Conservation (phyloP, 202 grass and related monocot species). For the Miscanthus sacchariflorus region DNA sequence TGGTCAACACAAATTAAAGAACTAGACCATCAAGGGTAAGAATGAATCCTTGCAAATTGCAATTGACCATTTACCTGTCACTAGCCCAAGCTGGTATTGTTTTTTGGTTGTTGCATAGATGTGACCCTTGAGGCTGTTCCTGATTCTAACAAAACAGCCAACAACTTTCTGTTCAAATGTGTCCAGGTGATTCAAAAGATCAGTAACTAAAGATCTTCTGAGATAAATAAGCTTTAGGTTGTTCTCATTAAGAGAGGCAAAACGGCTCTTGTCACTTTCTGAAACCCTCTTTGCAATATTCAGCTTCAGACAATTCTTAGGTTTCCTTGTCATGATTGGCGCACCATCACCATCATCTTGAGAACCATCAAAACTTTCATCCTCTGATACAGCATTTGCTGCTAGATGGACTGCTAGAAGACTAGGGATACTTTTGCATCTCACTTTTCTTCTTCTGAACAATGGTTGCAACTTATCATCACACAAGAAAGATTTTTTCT, state of each 20-base stretch:
- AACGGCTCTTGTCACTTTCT: slow-evolving; percentile 55
- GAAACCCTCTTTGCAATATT: slow-evolving; percentile 50
- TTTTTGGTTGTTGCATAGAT: slow-evolving; percentile 31
- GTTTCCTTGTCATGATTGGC: no score
- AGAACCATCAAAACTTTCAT: no score
- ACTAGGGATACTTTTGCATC: no score
- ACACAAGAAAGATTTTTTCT: no score
- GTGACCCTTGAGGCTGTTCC: neutral
- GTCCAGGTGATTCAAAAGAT: slow-evolving; percentile 62
- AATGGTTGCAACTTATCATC: no score
- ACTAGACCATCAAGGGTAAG: slow-evolving; percentile 11
- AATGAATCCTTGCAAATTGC: neutral
- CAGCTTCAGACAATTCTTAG: slow-evolving; percentile 26
- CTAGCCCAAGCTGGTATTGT: slow-evolving; percentile 65
- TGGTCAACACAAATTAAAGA: neutral
- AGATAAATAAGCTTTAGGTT: slow-evolving; percentile 83
- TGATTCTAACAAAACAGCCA: slow-evolving; percentile 84
- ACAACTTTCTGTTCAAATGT: slow-evolving; percentile 76
- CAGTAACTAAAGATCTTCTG: slow-evolving; percentile 62
- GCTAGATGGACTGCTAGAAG: no score
- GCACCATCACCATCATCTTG: no score
- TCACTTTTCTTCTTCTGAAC: no score
- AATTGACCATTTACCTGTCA: slow-evolving; percentile 62
- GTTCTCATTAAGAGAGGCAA: slow-evolving; percentile 55
- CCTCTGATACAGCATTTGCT: no score